Percentiles rank a stretch among this genome's conserved stretches.
Evolutionary conservation across 148 eudicot species (phyloP).

Genomic region (Fallopia convolvulus): DNA sequence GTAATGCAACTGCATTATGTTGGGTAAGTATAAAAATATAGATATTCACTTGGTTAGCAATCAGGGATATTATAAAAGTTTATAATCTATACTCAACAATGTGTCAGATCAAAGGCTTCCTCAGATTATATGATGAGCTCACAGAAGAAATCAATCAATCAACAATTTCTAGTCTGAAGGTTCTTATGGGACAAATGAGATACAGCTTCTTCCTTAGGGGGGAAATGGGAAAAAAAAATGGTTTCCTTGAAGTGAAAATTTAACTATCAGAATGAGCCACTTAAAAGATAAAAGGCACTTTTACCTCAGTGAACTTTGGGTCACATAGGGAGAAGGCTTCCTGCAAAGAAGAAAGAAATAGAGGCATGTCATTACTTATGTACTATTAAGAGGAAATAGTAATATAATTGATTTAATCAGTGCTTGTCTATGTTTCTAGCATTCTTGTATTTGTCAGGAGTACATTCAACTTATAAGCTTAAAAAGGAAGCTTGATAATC

Average conservation of each 20-base stretch:
- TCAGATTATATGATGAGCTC: background rate
- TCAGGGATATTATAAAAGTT: background rate
- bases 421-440: no score
- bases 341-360: conserved; percentile 33
- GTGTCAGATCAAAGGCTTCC: background rate
- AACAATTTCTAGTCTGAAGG: background rate
- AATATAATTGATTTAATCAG: background rate
- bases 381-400: background rate
- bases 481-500: background rate
- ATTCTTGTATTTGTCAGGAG: no score
- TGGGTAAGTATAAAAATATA: background rate
- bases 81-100: background rate
- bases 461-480: no score
- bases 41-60: background rate
- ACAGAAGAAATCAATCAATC: conserved; percentile 1
- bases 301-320: conserved; percentile 66
- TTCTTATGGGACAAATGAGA: background rate
- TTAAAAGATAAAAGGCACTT: background rate
- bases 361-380: background rate
- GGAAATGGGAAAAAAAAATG: background rate
- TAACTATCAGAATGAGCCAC: background rate
- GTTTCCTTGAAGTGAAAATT: background rate
- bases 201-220: background rate
- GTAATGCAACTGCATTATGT: conserved; percentile 3
- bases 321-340: conserved; percentile 86